Base-by-base conservation (phyloP, 2,329 filamentous ascomycete genomes). In the Fusarium incarnatum region DNA sequence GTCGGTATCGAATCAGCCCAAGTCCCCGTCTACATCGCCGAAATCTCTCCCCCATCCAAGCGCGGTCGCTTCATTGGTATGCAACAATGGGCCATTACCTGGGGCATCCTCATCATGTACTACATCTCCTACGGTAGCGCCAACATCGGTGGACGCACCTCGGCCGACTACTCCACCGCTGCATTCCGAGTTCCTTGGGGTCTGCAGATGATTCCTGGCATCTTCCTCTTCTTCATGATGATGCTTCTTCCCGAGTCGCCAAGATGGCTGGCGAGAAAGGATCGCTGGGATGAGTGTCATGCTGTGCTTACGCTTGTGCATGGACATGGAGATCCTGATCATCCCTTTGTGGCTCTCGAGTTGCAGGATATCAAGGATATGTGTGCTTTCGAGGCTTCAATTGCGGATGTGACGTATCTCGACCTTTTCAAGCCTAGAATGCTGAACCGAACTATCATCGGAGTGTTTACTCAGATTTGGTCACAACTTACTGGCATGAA, bases 341-440 rank as follows among this genome's bases (percentile, higher is more conserved):
- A 87, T 42, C 86, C 88, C 0, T 91, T 92, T 70, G 92, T 95
- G 12, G 42, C 80, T 80, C 12, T 85, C 83, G 93, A 96, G 77
- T 82, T 92, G 77, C 82, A 88, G 22, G 92, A 94, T 70, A 95
- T 96, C 76, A 87, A 88, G 68, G 88, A 91, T 41, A 90, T 89
- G 78, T 87, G 91, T 73, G 90, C 93, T 53, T 92, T 94, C 67
- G 92, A 96, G 79, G 86, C 88, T 20, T 82, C 85, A 27, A 91
- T 93, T 76, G 82, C 88, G 16, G 86, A 94, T 69, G 90, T 92
- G 22, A 88, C 87, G 11, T 93, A 92, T 76, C 71, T 89, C 3
- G 92, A 95, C 76, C 85, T 96, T 1, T 86, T 96, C 80, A 87
- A 85, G 71, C 91, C 92, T 88, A 40, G 91, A 89, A 82, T 87